Percentiles rank a stretch among this genome's conserved stretches.
Conservation (phyloP, 139 green algal genomes). For the Parachlorella kessleri region DNA sequence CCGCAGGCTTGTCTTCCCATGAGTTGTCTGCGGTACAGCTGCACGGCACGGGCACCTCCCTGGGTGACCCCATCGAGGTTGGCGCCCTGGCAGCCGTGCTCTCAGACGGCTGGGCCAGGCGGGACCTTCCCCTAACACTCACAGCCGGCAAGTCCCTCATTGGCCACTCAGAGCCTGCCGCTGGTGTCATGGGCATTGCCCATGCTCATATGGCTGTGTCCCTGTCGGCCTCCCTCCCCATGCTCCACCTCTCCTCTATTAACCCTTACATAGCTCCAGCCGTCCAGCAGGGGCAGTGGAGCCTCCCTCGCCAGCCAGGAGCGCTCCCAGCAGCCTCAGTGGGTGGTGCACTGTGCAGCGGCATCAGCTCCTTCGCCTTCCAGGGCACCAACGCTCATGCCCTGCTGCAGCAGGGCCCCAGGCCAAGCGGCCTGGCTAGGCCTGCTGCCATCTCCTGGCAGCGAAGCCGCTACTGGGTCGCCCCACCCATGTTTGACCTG, state of each 20-base stretch:
- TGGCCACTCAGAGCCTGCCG: constrained; percentile 57
- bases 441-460: constrained; percentile 30
- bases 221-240: neutral
- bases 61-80: constrained; percentile 89
- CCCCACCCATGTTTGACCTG: constrained; percentile 33
- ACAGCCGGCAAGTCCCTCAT: constrained; percentile 53
- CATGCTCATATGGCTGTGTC: constrained; percentile 25
- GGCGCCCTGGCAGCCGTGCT: constrained; percentile 55
- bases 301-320: constrained; percentile 41
- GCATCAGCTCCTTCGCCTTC: constrained; percentile 87
- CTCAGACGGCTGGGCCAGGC: constrained; percentile 29
- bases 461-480: constrained; percentile 47
- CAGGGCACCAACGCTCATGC: constrained; percentile 80
- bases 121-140: constrained; percentile 34
- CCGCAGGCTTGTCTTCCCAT: constrained; percentile 22
- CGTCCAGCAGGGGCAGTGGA: constrained; percentile 24
- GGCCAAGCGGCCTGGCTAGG: neutral
- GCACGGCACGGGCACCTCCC: constrained; percentile 74
- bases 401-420: constrained; percentile 19
- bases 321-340: neutral
- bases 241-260: constrained; percentile 35
- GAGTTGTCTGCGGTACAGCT: constrained; percentile 45
- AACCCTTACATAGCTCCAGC: constrained; percentile 33
- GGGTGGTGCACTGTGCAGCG: constrained; percentile 1
- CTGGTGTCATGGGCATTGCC: constrained; percentile 41